Evolutionary conservation across 352 stramenopile genomes (phyloP).

Genomic region (Pythium grandisporangium): DNA sequence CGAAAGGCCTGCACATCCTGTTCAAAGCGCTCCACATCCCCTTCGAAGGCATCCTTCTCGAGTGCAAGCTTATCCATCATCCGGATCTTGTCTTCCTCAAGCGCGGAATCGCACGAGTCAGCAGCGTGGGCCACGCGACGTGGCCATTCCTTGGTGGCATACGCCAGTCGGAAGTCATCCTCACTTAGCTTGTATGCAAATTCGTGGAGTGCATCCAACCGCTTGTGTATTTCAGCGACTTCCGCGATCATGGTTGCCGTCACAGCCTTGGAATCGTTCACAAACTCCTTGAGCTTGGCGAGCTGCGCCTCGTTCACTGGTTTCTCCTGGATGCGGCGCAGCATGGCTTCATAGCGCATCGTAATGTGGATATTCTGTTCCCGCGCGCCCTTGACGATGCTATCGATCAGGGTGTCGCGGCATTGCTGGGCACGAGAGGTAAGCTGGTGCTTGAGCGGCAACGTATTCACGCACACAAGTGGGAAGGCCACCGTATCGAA

Average conservation of each 20-base stretch:
- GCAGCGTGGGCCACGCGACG: slow-evolving; percentile 71
- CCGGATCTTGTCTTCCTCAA: slow-evolving; percentile 88
- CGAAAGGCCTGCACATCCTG: slow-evolving; percentile 84
- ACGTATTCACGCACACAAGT: slow-evolving; percentile 71
- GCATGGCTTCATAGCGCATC: slow-evolving; percentile 80
- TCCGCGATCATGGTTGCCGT: slow-evolving; percentile 73
- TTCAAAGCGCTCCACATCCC: slow-evolving; percentile 85
- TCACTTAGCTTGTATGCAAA: slow-evolving; percentile 81
- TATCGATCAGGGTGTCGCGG: slow-evolving; percentile 71
- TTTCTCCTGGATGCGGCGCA: slow-evolving; percentile 87
- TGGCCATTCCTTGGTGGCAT: slow-evolving; percentile 86
- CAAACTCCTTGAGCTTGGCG: slow-evolving; percentile 84
- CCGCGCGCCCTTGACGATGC: slow-evolving; percentile 64
- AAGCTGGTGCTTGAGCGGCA: slow-evolving; percentile 56
- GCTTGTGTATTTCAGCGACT: slow-evolving; percentile 63
- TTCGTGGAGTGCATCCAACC: slow-evolving; percentile 64
- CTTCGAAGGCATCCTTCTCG: slow-evolving; percentile 85
- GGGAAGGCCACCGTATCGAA: slow-evolving; percentile 73
- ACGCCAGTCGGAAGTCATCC: slow-evolving; percentile 86
- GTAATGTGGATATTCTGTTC: slow-evolving; percentile 87
- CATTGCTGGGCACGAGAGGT: slow-evolving; percentile 59
- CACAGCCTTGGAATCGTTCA: slow-evolving; percentile 69
- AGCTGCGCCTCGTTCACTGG: slow-evolving; percentile 89
- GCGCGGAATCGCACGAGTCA: slow-evolving; percentile 78
- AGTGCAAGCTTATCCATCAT: slow-evolving; percentile 92